These are phyloP conservation scores for Cyberlindnera xylosilytica DNA, from an alignment of 805 yeast genomes.

Conservation along the genomic window DNA sequence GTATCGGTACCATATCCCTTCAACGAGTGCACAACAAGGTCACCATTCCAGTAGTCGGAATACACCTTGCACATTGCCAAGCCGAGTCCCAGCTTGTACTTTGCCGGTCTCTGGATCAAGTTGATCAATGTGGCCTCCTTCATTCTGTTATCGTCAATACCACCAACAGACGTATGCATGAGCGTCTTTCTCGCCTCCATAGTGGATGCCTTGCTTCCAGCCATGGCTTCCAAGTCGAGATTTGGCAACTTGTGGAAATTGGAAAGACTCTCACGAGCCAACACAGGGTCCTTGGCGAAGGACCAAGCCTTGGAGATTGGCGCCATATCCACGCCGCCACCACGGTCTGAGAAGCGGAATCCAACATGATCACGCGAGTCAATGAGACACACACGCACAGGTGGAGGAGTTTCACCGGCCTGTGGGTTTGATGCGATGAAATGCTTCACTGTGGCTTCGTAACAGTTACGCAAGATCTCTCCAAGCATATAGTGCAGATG, in stretches of 20 bases:
- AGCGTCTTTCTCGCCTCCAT: constrained; percentile 30
- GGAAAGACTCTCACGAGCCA: constrained; percentile 55
- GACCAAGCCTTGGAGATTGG: constrained; percentile 75
- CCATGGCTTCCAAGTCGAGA: constrained; percentile 34
- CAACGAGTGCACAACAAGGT: constrained; percentile 71
- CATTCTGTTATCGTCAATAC: constrained; percentile 30
- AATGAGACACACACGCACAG: constrained; percentile 74
- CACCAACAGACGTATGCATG: constrained; percentile 40
- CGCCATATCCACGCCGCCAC: constrained; percentile 76
- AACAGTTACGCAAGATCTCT: constrained; percentile 81
- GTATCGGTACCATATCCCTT: constrained; percentile 95
- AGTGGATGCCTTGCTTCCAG: constrained; percentile 14
- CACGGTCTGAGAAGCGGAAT: constrained; percentile 82
- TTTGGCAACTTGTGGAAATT: constrained; percentile 74
- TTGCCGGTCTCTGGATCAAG: constrained; percentile 69
- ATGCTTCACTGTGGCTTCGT: constrained; percentile 70
- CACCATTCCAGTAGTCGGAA: constrained; percentile 97
- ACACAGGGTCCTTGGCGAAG: constrained; percentile 67
- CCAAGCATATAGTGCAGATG: constrained; percentile 86
- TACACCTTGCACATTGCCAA: constrained; percentile 90
- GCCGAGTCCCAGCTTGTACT: constrained; percentile 79
- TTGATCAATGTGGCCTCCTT: constrained; percentile 49
- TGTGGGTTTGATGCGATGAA: constrained; percentile 32
- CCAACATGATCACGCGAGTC: constrained; percentile 63
- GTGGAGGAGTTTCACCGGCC: constrained; percentile 49